phyloP scores from a whole-genome alignment of 2,329 filamentous ascomycete genomes.

The Aciculosporium take region DNA sequence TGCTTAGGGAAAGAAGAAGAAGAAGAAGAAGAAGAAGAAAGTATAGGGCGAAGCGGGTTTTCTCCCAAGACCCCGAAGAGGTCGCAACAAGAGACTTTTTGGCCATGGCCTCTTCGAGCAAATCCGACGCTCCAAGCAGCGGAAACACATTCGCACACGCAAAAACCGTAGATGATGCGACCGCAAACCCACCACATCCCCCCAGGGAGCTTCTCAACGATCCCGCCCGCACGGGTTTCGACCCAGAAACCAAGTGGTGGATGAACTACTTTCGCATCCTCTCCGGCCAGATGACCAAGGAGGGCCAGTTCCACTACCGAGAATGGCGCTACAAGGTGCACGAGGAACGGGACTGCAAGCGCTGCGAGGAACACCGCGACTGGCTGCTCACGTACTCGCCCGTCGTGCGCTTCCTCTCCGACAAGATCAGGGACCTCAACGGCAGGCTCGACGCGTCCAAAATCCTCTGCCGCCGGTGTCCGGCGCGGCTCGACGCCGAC shows the following conservation, averaged over 20 bases:
- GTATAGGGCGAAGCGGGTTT: neutral
- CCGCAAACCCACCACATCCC: neutral
- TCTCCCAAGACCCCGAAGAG: neutral
- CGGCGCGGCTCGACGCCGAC: slow-evolving; percentile 38
- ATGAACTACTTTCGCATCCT: slow-evolving; percentile 77
- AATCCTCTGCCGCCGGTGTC: slow-evolving; percentile 71
- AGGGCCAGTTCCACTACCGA: slow-evolving; percentile 63
- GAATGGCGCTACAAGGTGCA: slow-evolving; percentile 59
- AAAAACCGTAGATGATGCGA: slow-evolving; percentile 3
- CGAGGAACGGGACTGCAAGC: slow-evolving; percentile 63
- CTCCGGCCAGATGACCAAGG: slow-evolving; percentile 53
- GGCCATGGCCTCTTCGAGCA: slow-evolving; percentile 6
- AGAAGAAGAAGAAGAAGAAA: neutral
- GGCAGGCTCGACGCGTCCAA: slow-evolving; percentile 60
- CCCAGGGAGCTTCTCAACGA: slow-evolving; percentile 37
- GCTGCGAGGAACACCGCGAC: slow-evolving; percentile 69
- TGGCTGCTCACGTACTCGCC: slow-evolving; percentile 78
- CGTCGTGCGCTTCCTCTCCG: slow-evolving; percentile 70
- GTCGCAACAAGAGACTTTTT: neutral
- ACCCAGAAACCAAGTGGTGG: slow-evolving; percentile 51
- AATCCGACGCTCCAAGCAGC: slow-evolving; percentile 8
- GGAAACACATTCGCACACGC: slow-evolving; percentile 3
- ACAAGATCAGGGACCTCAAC: slow-evolving; percentile 67
- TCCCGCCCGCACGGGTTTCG: slow-evolving; percentile 47
- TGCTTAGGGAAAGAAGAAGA: neutral